Evolutionary conservation across 176 grass and related monocot genomes (phyloP).

Genomic region (maize (Zea mays)): DNA sequence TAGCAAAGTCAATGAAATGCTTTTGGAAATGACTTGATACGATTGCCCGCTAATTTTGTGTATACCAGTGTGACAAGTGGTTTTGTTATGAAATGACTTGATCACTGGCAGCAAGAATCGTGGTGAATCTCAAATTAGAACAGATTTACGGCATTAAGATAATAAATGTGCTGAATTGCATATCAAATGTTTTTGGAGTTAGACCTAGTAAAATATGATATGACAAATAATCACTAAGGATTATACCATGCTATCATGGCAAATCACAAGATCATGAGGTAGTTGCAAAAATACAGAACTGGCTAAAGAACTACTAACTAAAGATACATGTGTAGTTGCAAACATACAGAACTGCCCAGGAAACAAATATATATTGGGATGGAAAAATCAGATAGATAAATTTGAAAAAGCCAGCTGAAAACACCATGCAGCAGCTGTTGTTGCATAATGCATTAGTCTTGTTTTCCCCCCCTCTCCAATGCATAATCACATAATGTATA

Average conservation of each 20-base stretch:
- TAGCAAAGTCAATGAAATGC: too few species aligned
- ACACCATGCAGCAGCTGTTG: neutral
- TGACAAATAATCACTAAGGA: neutral
- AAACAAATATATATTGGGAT: slow-evolving; percentile 9
- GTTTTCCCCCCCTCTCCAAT: neutral
- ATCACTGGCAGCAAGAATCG: neutral
- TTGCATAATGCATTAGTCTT: neutral
- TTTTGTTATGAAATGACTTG: too few species aligned
- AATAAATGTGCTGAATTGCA: neutral
- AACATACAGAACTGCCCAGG: neutral
- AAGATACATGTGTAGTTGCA: neutral
- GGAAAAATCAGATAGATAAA: too few species aligned
- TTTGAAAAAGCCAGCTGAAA: too few species aligned
- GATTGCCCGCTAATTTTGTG: too few species aligned
- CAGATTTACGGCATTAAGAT: neutral
- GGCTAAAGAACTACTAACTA: neutral
- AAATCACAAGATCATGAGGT: neutral
- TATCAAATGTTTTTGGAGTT: neutral
- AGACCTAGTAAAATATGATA: neutral
- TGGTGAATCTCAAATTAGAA: neutral
- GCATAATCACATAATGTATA: neutral
- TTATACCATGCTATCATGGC: neutral
- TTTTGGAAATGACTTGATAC: too few species aligned
- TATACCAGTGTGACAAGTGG: too few species aligned
- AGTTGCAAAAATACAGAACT: neutral